These are phyloP conservation scores for Aphanomyces cochlioides DNA, from an alignment of 352 stramenopile genomes.

Conservation along the genomic window DNA sequence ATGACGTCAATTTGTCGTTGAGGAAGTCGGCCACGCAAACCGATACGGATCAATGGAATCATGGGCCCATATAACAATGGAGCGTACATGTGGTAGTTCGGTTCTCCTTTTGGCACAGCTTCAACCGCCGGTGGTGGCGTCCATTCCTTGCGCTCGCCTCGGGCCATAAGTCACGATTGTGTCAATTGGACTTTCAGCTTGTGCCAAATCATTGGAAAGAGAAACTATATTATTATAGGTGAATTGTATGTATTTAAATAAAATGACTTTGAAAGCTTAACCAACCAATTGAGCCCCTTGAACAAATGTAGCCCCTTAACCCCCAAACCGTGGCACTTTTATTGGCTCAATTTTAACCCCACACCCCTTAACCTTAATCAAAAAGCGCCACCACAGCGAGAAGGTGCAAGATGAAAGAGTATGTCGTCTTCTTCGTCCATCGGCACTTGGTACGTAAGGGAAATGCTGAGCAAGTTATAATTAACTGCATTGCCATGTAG, in stretches of 20 bases:
- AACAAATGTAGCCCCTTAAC: too few relatives aligned
- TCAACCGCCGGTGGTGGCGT: constrained; percentile 18
- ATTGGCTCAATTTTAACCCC: constrained; percentile 1
- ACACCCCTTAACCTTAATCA: too few relatives aligned
- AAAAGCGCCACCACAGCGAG: not conserved
- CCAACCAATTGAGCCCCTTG: too few relatives aligned
- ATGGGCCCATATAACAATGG: constrained; percentile 19
- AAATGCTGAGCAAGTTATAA: not conserved
- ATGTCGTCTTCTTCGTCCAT: constrained; percentile 80
- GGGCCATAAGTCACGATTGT: not conserved
- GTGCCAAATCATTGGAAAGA: too few relatives aligned
- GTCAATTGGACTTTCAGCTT: too few relatives aligned
- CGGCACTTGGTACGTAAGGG: constrained; percentile 53
- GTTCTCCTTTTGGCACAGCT: not conserved
- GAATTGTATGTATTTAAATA: too few relatives aligned
- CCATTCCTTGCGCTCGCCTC: constrained; percentile 18
- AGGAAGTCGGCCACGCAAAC: constrained; percentile 24
- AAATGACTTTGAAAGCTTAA: not conserved
- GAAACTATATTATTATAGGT: too few relatives aligned
- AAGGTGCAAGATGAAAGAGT: constrained; percentile 38
- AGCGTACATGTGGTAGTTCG: constrained; percentile 21
- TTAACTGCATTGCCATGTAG: not conserved
- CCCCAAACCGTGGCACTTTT: not conserved
- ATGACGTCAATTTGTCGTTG: constrained; percentile 29
- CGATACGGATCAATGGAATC: constrained; percentile 27